Percentiles rank a stretch among this genome's conserved stretches.
phyloP scores from a whole-genome alignment of 148 eudicot genomes.

The Simmondsia chinensis region DNA sequence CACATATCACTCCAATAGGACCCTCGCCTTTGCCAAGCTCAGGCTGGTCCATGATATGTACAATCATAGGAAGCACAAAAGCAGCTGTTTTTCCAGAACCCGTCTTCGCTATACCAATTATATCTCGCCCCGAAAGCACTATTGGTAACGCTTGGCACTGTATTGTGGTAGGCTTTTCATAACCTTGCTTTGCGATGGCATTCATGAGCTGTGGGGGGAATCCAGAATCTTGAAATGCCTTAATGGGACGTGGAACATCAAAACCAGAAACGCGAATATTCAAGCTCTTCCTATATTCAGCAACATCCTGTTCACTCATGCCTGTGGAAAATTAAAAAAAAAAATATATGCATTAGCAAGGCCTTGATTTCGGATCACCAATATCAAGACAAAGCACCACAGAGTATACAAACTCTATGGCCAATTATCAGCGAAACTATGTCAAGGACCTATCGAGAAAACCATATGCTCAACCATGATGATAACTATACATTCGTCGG shows the following conservation, averaged over 20 bases:
- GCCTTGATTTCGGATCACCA: background rate
- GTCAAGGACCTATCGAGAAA: too few species aligned
- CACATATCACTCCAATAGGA: slow-evolving; percentile 94
- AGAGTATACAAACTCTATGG: too few species aligned
- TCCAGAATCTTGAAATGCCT: slow-evolving; percentile 81
- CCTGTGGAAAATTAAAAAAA: slow-evolving; percentile 25
- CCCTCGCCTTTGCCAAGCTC: slow-evolving; percentile 93
- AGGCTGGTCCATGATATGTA: slow-evolving; percentile 96
- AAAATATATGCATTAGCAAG: background rate
- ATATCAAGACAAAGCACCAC: background rate
- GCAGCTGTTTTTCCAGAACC: slow-evolving; percentile 99
- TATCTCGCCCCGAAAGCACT: slow-evolving; percentile 85
- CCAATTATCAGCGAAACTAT: too few species aligned
- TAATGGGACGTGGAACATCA: slow-evolving; percentile 89
- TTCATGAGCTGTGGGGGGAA: slow-evolving; percentile 66
- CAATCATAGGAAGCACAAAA: slow-evolving; percentile 98
- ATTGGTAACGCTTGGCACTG: slow-evolving; percentile 95
- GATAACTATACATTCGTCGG: too few species aligned
- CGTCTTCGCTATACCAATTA: slow-evolving; percentile 95
- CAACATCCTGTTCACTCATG: slow-evolving; percentile 84
- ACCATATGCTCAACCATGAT: too few species aligned
- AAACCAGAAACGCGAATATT: slow-evolving; percentile 90
- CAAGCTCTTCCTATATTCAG: slow-evolving; percentile 65
- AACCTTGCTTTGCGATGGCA: slow-evolving; percentile 80
- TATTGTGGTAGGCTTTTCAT: slow-evolving; percentile 90